Percentiles rank a stretch among this genome's conserved stretches.
Evolutionary conservation across 2,329 filamentous ascomycete genomes (phyloP).

Genomic region (Claviceps sorghi): DNA sequence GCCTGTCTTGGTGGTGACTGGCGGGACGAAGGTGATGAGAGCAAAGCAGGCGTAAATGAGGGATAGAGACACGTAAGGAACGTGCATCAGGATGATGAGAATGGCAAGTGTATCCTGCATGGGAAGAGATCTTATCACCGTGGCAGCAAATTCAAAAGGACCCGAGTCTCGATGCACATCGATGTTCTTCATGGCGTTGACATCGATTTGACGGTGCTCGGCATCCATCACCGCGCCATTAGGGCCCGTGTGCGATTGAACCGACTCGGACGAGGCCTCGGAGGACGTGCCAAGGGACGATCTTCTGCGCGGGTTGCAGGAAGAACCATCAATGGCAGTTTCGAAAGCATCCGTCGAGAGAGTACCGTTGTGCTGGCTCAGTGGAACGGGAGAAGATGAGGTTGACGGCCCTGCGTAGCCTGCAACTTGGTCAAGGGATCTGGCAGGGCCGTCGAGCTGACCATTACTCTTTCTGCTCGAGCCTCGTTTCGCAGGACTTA

Average conservation of each 20-base stretch:
- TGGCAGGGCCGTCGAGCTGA: constrained; percentile 26
- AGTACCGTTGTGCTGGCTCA: constrained; percentile 20
- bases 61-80: constrained; percentile 76
- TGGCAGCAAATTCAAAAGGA: constrained; percentile 63
- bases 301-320: constrained; percentile 28
- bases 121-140: constrained; percentile 78
- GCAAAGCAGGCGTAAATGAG: constrained; percentile 87
- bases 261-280: constrained; percentile 40
- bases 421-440: constrained; percentile 18
- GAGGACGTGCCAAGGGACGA: constrained; percentile 38
- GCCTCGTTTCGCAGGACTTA: constrained; percentile 37
- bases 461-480: constrained; percentile 31
- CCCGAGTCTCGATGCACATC: constrained; percentile 57
- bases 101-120: constrained; percentile 93
- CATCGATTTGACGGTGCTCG: constrained; percentile 51
- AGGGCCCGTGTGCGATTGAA: constrained; percentile 23
- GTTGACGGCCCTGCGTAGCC: constrained; percentile 18
- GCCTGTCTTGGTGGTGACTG: constrained; percentile 62
- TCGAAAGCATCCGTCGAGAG: constrained; percentile 15
- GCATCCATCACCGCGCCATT: constrained; percentile 27
- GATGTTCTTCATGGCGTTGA: constrained; percentile 52
- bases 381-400: constrained; percentile 7
- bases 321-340: constrained; percentile 22
- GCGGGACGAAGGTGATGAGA: constrained; percentile 80
- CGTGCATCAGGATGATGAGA: constrained; percentile 84